These are phyloP conservation scores for Penicillium lagena DNA, from an alignment of 495 filamentous ascomycete genomes.

Conservation along the genomic window DNA sequence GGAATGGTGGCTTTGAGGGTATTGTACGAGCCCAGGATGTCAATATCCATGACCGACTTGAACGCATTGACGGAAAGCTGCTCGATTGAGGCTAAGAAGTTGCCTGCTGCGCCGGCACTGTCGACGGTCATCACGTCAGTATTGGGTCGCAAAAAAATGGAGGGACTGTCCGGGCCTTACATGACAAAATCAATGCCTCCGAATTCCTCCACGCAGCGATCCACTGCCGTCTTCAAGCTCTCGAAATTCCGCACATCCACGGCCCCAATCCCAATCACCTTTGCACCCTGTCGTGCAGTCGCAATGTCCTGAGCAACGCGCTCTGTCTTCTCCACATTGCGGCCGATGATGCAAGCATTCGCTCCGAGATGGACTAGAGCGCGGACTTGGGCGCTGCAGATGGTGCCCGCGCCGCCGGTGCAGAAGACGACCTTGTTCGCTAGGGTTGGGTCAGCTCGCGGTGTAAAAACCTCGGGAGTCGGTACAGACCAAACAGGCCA, in stretches of 20 bases:
- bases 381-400: constrained; percentile 88
- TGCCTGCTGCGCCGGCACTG: constrained; percentile 91
- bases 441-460: constrained; percentile 19
- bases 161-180: constrained; percentile 36
- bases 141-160: not conserved
- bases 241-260: constrained; percentile 78
- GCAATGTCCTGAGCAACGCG: constrained; percentile 72
- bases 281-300: constrained; percentile 65
- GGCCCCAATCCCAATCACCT: constrained; percentile 76
- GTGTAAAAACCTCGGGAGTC: not conserved
- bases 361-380: constrained; percentile 87
- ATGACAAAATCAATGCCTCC: constrained; percentile 92
- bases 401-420: constrained; percentile 89
- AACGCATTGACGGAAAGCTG: constrained; percentile 83
- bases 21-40: constrained; percentile 88
- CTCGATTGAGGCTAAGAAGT: constrained; percentile 86
- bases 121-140: constrained; percentile 3
- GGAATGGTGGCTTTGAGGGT: constrained; percentile 87
- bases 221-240: constrained; percentile 63
- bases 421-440: constrained; percentile 90
- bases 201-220: constrained; percentile 71
- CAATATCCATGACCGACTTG: constrained; percentile 94
- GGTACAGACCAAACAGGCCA: constrained; percentile 65
- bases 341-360: constrained; percentile 87
- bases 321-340: constrained; percentile 86